Percentiles rank a stretch among this genome's conserved stretches.
Evolutionary conservation across 495 filamentous ascomycete species (phyloP).

Genomic region (Aspergillus cavernicola): DNA sequence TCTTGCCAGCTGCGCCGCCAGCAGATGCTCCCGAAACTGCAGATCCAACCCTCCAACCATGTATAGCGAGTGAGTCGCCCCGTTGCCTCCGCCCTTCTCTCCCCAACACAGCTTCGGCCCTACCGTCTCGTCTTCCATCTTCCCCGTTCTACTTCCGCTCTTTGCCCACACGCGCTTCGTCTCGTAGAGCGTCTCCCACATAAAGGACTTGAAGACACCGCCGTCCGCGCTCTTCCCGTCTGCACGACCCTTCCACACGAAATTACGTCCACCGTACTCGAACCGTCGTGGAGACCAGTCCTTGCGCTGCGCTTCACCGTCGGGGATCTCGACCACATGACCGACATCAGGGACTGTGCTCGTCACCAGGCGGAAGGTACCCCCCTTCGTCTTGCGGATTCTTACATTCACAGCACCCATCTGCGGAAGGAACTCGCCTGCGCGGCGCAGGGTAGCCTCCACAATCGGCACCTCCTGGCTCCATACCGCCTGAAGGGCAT

Average conservation of each 20-base stretch:
- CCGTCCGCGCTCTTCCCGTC: constrained; percentile 14
- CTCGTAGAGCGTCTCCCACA: constrained; percentile 20
- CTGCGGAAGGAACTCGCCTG: constrained; percentile 16
- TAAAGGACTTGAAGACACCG: constrained; percentile 12
- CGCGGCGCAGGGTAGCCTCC: constrained; percentile 14
- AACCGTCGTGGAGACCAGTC: constrained; percentile 21
- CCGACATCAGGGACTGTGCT: constrained; percentile 16
- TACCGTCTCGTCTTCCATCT: constrained; percentile 20
- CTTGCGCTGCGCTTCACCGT: constrained; percentile 13
- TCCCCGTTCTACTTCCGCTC: constrained; percentile 14
- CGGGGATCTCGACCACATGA: constrained; percentile 14
- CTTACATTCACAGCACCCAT: constrained; percentile 14
- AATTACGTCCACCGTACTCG: constrained; percentile 18
- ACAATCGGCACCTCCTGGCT: constrained; percentile 17
- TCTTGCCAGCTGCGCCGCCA: constrained; percentile 17
- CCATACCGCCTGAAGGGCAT: constrained; percentile 19
- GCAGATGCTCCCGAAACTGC: constrained; percentile 22
- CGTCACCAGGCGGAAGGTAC: constrained; percentile 14
- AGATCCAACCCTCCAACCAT: constrained; percentile 17
- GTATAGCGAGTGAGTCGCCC: constrained; percentile 15
- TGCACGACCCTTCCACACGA: constrained; percentile 12
- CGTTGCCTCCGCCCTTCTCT: constrained; percentile 16
- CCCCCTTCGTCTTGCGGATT: constrained; percentile 16
- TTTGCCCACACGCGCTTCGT: constrained; percentile 23
- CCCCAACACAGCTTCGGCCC: constrained; percentile 20